Evolutionary conservation across 306 rosid species (phyloP).

Genomic region (Citrullus colocynthis): DNA sequence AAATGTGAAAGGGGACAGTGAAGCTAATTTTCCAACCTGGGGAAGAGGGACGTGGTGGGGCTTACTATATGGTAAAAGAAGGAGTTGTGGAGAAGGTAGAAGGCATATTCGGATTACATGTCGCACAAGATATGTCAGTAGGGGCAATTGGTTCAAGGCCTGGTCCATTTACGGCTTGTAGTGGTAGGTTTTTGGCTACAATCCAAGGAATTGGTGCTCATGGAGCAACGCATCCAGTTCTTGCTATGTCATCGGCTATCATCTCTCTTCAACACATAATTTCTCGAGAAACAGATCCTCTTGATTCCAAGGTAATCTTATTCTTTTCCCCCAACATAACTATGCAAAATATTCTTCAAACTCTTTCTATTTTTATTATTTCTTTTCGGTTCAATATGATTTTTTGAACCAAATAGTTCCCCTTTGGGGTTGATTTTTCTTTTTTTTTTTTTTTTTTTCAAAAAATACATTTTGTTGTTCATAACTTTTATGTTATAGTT

Average conservation of each 20-base stretch:
- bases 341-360: background rate
- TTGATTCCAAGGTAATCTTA: conserved; percentile 25
- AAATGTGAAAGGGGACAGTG: conserved; percentile 30
- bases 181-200: conserved; percentile 28
- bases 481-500: background rate
- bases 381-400: background rate
- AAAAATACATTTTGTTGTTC: background rate
- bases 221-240: conserved; percentile 24
- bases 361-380: background rate
- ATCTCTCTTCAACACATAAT: conserved; percentile 36
- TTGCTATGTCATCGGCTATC: conserved; percentile 29
- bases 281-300: conserved; percentile 46
- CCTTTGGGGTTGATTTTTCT: background rate
- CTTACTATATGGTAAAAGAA: conserved; percentile 36
- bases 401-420: too few relatives aligned
- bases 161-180: conserved; percentile 29
- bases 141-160: conserved; percentile 37
- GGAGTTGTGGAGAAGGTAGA: conserved; percentile 28
- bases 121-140: conserved; percentile 13
- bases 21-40: conserved; percentile 56
- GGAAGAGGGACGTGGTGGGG: conserved; percentile 44
- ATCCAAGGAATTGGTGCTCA: conserved; percentile 37
- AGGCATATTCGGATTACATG: conserved; percentile 41
- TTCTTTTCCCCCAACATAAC: background rate
- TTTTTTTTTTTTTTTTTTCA: background rate